Conservation (phyloP, 1,139 yeast genomes). For the Blastobotrys aristatus region DNA sequence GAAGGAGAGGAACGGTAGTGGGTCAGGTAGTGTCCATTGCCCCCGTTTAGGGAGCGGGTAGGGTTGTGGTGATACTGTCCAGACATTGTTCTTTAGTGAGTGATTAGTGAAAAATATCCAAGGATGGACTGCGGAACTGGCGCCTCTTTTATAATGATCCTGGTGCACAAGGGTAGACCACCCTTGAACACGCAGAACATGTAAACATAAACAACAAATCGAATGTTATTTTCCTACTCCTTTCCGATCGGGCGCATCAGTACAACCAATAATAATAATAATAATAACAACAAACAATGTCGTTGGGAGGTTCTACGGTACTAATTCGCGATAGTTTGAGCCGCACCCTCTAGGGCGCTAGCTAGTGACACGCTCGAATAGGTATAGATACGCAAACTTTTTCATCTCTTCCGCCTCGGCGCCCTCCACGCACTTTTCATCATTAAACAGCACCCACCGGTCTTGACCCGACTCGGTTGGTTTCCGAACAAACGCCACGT, state of each 20-base stretch:
- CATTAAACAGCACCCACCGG: slow-evolving; percentile 87
- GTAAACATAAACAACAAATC: no score
- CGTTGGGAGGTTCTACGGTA: slow-evolving; percentile 3
- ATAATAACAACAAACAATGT: no score
- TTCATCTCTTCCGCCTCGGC: slow-evolving; percentile 52
- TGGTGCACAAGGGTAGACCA: no score
- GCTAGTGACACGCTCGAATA: slow-evolving; percentile 31
- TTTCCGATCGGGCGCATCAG: no score
- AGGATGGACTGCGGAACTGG: no score
- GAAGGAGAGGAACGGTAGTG: slow-evolving; percentile 19
- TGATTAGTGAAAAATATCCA: background rate
- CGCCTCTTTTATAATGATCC: no score
- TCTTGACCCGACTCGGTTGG: slow-evolving; percentile 35
- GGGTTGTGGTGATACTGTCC: background rate
- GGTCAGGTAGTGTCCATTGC: slow-evolving; percentile 12
- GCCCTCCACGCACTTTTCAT: slow-evolving; percentile 82
- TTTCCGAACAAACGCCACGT: slow-evolving; percentile 71
- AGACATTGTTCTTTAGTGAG: background rate
- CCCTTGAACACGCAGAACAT: no score
- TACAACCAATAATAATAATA: no score
- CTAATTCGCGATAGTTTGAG: background rate
- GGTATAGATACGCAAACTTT: slow-evolving; percentile 50
- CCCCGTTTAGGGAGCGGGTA: background rate
- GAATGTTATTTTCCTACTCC: no score
- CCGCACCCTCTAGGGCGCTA: background rate